Conservation (phyloP, 768 basidiomycete genomes). For the Boletus edulis region DNA sequence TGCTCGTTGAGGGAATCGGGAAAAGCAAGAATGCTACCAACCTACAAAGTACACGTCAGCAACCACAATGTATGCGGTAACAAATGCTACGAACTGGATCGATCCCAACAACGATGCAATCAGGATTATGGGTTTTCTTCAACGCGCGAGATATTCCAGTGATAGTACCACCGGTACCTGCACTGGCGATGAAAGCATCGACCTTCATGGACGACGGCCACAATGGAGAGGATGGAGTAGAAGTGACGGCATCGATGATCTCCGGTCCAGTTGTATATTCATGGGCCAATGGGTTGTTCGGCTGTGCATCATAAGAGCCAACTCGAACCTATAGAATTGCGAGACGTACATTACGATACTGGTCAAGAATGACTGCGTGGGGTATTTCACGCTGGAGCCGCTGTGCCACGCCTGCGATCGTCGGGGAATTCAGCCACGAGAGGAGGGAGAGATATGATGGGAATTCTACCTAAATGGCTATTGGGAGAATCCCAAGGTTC, state of each 20-base stretch:
- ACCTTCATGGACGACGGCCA: constrained; percentile 71
- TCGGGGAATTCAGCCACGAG: constrained; percentile 88
- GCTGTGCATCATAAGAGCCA: constrained; percentile 32
- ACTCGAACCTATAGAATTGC: not conserved
- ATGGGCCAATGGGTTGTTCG: constrained; percentile 88
- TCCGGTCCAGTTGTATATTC: constrained; percentile 90
- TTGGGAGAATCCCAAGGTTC: constrained; percentile 88
- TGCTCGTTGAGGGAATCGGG: constrained; percentile 62
- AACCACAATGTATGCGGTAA: not conserved
- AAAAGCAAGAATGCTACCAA: constrained; percentile 83
- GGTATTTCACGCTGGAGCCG: constrained; percentile 77
- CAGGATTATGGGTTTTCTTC: constrained; percentile 73
- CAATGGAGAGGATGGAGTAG: constrained; percentile 56
- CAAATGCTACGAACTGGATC: constrained; percentile 69
- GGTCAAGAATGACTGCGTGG: constrained; percentile 86
- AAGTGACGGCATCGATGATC: constrained; percentile 75
- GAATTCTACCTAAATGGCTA: constrained; percentile 83
- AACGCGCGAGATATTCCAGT: constrained; percentile 83
- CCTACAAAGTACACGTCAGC: constrained; percentile 39
- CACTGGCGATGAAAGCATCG: constrained; percentile 78
- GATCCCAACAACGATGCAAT: constrained; percentile 75
- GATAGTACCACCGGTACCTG: constrained; percentile 94
- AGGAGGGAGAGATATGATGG: constrained; percentile 29
- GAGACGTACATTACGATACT: constrained; percentile 71
- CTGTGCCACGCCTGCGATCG: constrained; percentile 82